A percentile compares a stretch with the other conserved stretches of the same genome.
Evolutionary conservation across 805 yeast species (phyloP).

Genomic region (Candida morakotiae): DNA sequence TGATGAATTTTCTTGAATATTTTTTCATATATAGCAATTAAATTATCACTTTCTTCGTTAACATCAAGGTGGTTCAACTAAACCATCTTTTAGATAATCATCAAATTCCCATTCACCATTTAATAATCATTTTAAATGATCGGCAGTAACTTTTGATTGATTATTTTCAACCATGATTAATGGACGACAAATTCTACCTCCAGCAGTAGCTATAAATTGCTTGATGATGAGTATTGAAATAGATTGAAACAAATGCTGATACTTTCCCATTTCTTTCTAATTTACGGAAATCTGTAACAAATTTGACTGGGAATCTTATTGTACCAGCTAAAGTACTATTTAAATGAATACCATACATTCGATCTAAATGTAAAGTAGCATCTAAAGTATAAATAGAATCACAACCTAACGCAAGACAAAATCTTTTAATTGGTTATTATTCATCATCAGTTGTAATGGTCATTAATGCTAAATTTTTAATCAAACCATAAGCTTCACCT

Average conservation of each 20-base stretch:
- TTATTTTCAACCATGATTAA: slow-evolving; percentile 77
- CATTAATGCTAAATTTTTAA: slow-evolving; percentile 94
- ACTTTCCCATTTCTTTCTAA: slow-evolving; percentile 82
- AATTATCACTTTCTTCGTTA: slow-evolving; percentile 93
- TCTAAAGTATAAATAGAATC: slow-evolving; percentile 81
- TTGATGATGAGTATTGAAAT: slow-evolving; percentile 80
- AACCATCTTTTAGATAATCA: slow-evolving; percentile 78
- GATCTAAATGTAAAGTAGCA: slow-evolving; percentile 68
- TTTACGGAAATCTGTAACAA: slow-evolving; percentile 72
- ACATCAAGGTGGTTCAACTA: slow-evolving; percentile 96
- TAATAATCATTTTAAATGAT: slow-evolving; percentile 61
- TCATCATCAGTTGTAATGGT: slow-evolving; percentile 98
- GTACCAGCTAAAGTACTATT: slow-evolving; percentile 95
- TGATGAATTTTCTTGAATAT: slow-evolving; percentile 40
- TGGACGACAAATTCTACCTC: slow-evolving; percentile 97
- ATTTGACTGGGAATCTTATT: slow-evolving; percentile 79
- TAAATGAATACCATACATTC: slow-evolving; percentile 78
- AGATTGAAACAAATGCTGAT: slow-evolving; percentile 87
- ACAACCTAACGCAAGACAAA: slow-evolving; percentile 82
- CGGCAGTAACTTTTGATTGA: slow-evolving; percentile 61
- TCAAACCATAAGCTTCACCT: slow-evolving; percentile 99
- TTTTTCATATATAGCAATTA: slow-evolving; percentile 82
- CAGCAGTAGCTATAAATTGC: slow-evolving; percentile 97
- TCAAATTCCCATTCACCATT: slow-evolving; percentile 82
- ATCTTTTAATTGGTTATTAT: slow-evolving; percentile 75